Base-by-base conservation (phyloP, 78 protist genomes). In the Creolimax fragrantissima region DNA sequence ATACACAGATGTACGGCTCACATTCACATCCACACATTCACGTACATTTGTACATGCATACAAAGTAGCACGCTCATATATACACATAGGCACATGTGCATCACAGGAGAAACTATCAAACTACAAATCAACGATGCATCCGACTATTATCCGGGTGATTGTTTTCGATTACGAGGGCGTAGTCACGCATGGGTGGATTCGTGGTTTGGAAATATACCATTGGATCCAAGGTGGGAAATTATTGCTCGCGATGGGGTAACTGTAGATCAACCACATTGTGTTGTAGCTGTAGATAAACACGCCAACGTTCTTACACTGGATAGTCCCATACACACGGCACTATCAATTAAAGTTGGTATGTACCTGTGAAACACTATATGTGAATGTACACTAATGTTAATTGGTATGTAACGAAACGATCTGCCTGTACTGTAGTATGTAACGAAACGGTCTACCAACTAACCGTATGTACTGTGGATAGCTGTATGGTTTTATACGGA, bases 181-280 rank as follows among this genome's bases (percentile, higher is more conserved):
- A 58, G 74, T 24, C 11, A 58, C 11, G 74, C 74, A 24, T 58
- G 74, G 74, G 11, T 58, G 74, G 24, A 17, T 58, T 24, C 74
- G 74, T 84, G 88, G 88, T 84, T 84, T 84, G 88, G 88, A 24
- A 24, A 37, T 84, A 41, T 84, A 41, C 88, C 88, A 42, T 32
- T 84, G 39, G 88, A 84, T 24, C 45, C 88, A 11, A 37, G 2
- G 24, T 84, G 88, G 88, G 45, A 37, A 41, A 24, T n/a, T 42
- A 17, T 84, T 24, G 24, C 39, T 24, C 11, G 24, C 39, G 47
- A 84, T 11, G 88, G 88, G 35, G 24, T 84, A 11, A 42, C 45
- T 24, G 11, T 84, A n/a, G 88, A 84, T 84, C 88, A 84, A 32
- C 88, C 88, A 42, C 88, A 84, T 84, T 84, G 88, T 41, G 45